phyloP scores from a whole-genome alignment of 176 grass and related monocot species.

The Carex parvula region DNA sequence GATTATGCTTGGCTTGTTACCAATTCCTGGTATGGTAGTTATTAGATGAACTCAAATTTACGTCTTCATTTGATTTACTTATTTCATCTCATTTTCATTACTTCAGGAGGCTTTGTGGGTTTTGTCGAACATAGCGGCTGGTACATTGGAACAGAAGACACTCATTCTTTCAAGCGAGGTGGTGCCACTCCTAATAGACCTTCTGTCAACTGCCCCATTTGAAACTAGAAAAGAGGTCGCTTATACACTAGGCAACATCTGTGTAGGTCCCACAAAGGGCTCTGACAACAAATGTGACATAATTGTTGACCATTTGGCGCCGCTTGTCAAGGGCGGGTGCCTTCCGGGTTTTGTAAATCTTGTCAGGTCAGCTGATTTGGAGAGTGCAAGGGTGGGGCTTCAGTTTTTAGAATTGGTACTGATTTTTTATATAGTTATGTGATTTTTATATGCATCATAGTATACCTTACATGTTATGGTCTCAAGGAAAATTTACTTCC shows the following conservation, averaged over 20 bases:
- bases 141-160: constrained; percentile 73
- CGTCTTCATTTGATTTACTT: neutral
- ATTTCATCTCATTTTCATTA: neutral
- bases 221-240: constrained; percentile 89
- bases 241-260: constrained; percentile 78
- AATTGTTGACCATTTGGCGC: constrained; percentile 48
- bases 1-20: neutral
- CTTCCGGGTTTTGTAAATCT: constrained; percentile 75
- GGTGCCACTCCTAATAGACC: constrained; percentile 47
- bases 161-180: constrained; percentile 73
- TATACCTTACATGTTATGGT: neutral
- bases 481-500: neutral
- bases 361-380: constrained; percentile 82
- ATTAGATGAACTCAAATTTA: neutral
- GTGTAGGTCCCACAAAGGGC: constrained; percentile 57
- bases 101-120: constrained; percentile 83
- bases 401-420: constrained; percentile 90
- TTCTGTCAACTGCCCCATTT: constrained; percentile 58
- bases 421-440: neutral
- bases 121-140: constrained; percentile 84
- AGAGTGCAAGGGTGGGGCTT: constrained; percentile 79
- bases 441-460: neutral
- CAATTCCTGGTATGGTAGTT: neutral
- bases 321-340: constrained; percentile 61
- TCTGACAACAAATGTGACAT: constrained; percentile 40